These are phyloP conservation scores for Clathrospora elynae DNA, from an alignment of 2,329 filamentous ascomycete genomes.

Conservation along the genomic window DNA sequence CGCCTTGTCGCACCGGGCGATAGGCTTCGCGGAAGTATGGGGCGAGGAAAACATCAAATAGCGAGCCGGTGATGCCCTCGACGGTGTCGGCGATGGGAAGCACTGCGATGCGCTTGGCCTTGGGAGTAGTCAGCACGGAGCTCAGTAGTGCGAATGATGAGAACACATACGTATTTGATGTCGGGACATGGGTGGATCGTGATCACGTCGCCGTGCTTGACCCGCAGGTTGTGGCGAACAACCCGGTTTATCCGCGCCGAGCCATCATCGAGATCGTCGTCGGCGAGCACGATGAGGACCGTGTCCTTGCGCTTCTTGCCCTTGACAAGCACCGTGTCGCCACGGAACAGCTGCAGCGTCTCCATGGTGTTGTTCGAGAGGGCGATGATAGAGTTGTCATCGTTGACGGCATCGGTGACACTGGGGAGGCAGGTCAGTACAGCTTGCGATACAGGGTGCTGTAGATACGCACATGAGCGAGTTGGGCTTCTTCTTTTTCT, in stretches of 20 bases:
- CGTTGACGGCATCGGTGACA: slow-evolving; percentile 97
- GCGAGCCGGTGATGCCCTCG: slow-evolving; percentile 93
- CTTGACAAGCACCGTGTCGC: slow-evolving; percentile 96
- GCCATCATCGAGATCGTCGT: slow-evolving; percentile 97
- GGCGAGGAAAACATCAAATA: slow-evolving; percentile 98
- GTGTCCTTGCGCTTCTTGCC: slow-evolving; percentile 99
- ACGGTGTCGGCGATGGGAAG: slow-evolving; percentile 98
- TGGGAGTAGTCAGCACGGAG: slow-evolving; percentile 27
- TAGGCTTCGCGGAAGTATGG: slow-evolving; percentile 99
- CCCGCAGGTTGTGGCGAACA: slow-evolving; percentile 94
- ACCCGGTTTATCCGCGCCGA: slow-evolving; percentile 98
- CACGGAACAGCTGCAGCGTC: slow-evolving; percentile 95
- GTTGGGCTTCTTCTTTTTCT: slow-evolving; percentile 99
- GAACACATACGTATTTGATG: slow-evolving; percentile 92
- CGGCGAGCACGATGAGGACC: slow-evolving; percentile 93
- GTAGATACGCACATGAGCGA: slow-evolving; percentile 79
- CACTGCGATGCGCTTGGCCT: slow-evolving; percentile 99
- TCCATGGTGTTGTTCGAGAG: slow-evolving; percentile 99
- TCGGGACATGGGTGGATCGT: slow-evolving; percentile 97
- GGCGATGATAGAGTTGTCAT: slow-evolving; percentile 99
- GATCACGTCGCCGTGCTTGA: slow-evolving; percentile 98
- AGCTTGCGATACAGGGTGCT: neutral
- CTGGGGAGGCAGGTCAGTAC: slow-evolving; percentile 60
- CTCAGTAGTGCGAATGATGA: neutral
- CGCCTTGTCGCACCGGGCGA: slow-evolving; percentile 93